phyloP scores from a whole-genome alignment of 2,329 filamentous ascomycete genomes.

The Sphaerulina musiva region DNA sequence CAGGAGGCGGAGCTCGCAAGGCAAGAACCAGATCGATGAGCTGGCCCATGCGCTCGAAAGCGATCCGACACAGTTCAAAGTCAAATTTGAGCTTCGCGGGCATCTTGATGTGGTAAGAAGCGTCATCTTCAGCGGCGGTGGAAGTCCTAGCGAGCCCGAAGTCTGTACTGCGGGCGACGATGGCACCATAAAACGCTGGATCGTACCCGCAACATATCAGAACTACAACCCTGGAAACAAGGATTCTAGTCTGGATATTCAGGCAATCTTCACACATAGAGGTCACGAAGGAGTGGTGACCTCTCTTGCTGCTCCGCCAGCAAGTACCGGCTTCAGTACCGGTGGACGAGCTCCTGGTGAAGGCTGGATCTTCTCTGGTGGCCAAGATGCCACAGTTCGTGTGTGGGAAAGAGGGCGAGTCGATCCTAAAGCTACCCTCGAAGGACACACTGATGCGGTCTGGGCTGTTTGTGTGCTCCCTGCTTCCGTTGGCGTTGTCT shows the following conservation, averaged over 20 bases:
- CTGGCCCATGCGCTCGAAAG: constrained; percentile 40
- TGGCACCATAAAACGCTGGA: constrained; percentile 92
- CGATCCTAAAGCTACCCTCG: constrained; percentile 88
- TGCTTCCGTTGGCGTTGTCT: constrained; percentile 70
- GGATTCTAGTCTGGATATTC: constrained; percentile 72
- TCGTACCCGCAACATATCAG: constrained; percentile 70
- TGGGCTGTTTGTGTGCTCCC: constrained; percentile 94
- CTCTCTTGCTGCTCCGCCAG: constrained; percentile 77
- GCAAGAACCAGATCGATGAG: constrained; percentile 50
- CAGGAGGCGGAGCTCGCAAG: constrained; percentile 57
- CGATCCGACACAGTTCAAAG: constrained; percentile 77
- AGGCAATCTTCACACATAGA: constrained; percentile 89
- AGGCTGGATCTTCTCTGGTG: constrained; percentile 97
- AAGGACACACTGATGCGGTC: constrained; percentile 86
- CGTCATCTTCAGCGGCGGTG: constrained; percentile 93
- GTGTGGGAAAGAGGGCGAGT: constrained; percentile 95
- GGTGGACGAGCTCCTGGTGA: constrained; percentile 83
- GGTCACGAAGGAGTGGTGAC: constrained; percentile 89
- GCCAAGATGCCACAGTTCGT: constrained; percentile 84
- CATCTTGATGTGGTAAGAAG: constrained; percentile 91
- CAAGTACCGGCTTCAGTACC: constrained; percentile 80
- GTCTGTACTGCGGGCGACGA: constrained; percentile 96
- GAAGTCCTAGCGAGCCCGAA: constrained; percentile 90
- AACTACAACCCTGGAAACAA: constrained; percentile 47
- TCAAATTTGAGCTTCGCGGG: constrained; percentile 83